Conservation (phyloP, 1,284 basidiomycete genomes). For the Fereydounia khargensis region DNA sequence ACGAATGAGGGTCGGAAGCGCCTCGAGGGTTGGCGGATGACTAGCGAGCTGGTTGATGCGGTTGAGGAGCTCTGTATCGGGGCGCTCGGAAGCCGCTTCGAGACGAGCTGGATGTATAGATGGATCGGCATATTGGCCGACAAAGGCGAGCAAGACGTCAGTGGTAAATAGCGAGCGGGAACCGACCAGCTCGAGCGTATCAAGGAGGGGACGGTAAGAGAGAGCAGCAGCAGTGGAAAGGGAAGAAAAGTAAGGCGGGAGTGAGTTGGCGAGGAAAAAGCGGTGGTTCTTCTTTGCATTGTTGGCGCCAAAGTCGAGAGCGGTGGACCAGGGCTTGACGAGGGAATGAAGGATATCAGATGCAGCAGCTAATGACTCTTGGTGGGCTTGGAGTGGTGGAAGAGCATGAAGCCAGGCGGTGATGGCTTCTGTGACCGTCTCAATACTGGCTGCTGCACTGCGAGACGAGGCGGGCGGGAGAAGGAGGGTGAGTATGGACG, state of each 20-base stretch:
- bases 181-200: slow-evolving; percentile 11
- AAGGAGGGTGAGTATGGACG: slow-evolving; percentile 2
- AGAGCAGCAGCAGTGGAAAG: slow-evolving; percentile 1
- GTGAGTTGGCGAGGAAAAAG: slow-evolving; percentile 16
- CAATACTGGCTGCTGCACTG: slow-evolving; percentile 37
- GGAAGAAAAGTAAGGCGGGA: slow-evolving; percentile 12
- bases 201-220: not conserved
- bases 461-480: slow-evolving; percentile 23
- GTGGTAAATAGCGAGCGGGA: slow-evolving; percentile 30
- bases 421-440: slow-evolving; percentile 33
- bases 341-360: slow-evolving; percentile 9
- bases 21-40: not conserved
- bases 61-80: not conserved
- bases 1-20: not conserved
- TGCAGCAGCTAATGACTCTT: too few species aligned
- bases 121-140: not conserved
- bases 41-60: not conserved
- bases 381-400: slow-evolving; percentile 1
- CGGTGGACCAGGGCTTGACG: slow-evolving; percentile 14
- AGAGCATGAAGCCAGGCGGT: slow-evolving; percentile 27
- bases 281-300: slow-evolving; percentile 40
- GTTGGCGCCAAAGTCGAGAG: slow-evolving; percentile 35
- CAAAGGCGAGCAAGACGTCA: slow-evolving; percentile 9
- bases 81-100: not conserved
- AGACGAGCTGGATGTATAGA: not conserved